Percentiles rank a stretch among this genome's conserved stretches.
phyloP scores from a whole-genome alignment of 2,329 filamentous ascomycete genomes.

The Verticillium klebahnii region DNA sequence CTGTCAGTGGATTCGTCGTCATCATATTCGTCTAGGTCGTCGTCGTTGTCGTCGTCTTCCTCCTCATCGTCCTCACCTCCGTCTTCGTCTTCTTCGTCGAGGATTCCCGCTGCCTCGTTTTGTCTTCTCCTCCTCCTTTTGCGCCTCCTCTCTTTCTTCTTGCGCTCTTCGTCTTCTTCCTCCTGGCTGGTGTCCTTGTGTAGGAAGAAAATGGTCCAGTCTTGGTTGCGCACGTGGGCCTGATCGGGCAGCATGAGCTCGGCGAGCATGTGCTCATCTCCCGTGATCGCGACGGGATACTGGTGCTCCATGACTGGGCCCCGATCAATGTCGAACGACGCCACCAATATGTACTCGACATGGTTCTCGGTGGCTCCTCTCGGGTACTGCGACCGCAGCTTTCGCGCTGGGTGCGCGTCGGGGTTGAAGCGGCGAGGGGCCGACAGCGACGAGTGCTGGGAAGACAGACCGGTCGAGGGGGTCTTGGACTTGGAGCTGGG shows the following conservation, averaged over 20 bases:
- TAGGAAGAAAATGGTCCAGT: conserved; percentile 99
- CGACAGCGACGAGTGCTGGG: conserved; percentile 58
- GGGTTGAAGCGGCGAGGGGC: conserved; percentile 45
- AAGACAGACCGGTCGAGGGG: conserved; percentile 51
- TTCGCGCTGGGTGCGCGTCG: conserved; percentile 46
- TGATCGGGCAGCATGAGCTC: conserved; percentile 98
- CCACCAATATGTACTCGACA: conserved; percentile 97
- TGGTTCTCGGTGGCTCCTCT: conserved; percentile 76
- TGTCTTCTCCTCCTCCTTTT: conserved; percentile 46
- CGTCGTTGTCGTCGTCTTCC: conserved; percentile 39
- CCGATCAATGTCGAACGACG: conserved; percentile 93
- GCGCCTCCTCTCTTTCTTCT: conserved; percentile 49
- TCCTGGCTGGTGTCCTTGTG: conserved; percentile 89
- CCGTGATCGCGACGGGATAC: conserved; percentile 89
- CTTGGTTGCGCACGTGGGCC: conserved; percentile 88
- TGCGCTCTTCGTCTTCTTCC: conserved; percentile 70
- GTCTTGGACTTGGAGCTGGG: conserved; percentile 57
- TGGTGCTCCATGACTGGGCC: conserved; percentile 98
- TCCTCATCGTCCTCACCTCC: conserved; percentile 39
- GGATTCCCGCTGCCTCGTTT: conserved; percentile 44
- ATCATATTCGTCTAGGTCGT: conserved; percentile 40
- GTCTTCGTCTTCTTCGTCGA: conserved; percentile 45
- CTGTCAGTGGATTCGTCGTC: conserved; percentile 51
- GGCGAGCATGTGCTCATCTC: conserved; percentile 95
- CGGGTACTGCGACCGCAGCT: conserved; percentile 70